Percentiles rank a stretch among this genome's conserved stretches.
Conservation (phyloP, 1,139 yeast genomes). For the Entelexis sorbosivorans region DNA sequence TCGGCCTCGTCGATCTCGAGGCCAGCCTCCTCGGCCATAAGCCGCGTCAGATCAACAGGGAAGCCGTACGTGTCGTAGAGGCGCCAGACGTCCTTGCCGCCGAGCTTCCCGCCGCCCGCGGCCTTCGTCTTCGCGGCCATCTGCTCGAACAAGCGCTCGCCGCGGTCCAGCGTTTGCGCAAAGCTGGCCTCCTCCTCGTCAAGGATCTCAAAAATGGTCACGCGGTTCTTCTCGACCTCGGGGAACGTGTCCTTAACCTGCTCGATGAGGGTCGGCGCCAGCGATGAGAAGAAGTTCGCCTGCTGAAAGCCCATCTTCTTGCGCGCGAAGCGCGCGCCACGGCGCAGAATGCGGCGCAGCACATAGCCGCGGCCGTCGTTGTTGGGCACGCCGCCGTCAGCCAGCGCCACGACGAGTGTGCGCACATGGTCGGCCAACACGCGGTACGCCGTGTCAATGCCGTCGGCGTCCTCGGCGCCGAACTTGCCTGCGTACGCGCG, state of each 20-base stretch:
- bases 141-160: conserved; percentile 90
- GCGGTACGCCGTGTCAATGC: conserved; percentile 95
- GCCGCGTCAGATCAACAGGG: conserved; percentile 94
- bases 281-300: conserved; percentile 81
- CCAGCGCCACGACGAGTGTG: conserved; percentile 87
- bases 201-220: conserved; percentile 75
- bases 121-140: conserved; percentile 76
- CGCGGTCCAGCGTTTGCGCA: conserved; percentile 91
- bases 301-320: conserved; percentile 93
- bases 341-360: conserved; percentile 86
- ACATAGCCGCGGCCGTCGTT: conserved; percentile 99
- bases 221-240: conserved; percentile 61
- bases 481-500: conserved; percentile 86
- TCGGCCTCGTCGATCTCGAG: conserved; percentile 82
- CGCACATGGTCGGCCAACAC: conserved; percentile 97
- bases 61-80: conserved; percentile 97
- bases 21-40: conserved; percentile 99
- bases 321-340: conserved; percentile 96
- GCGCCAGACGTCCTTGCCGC: conserved; percentile 97
- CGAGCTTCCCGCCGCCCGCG: conserved; percentile 61
- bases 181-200: conserved; percentile 94
- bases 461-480: conserved; percentile 84
- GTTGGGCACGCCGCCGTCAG: conserved; percentile 99
- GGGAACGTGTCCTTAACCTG: conserved; percentile 88
- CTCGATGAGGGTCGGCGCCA: conserved; percentile 85